Conservation (phyloP, 75 land plant species). For the Pinus albicaulis region DNA sequence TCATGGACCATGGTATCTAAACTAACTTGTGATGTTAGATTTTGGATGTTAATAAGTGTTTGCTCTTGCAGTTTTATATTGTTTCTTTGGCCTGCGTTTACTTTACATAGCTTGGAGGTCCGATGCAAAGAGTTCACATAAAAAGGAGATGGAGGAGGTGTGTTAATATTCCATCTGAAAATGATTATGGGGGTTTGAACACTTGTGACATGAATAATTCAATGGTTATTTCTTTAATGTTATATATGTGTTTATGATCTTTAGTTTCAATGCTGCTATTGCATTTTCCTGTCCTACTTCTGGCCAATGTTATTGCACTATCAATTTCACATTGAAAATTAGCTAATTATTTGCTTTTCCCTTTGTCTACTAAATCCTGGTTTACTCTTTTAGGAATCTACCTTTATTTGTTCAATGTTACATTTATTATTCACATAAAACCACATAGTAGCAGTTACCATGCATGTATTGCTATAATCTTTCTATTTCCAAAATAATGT, state of each 20-base stretch:
- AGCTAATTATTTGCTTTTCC: neutral
- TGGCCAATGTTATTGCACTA: neutral
- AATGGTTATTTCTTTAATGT: neutral
- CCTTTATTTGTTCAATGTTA: neutral
- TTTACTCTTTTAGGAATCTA: neutral
- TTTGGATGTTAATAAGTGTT: slow-evolving; percentile 2
- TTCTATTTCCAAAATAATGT: neutral
- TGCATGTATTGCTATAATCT: neutral
- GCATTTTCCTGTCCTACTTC: neutral
- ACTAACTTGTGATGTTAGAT: neutral
- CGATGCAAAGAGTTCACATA: slow-evolving; percentile 62
- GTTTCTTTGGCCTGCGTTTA: slow-evolving; percentile 89
- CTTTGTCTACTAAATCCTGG: neutral
- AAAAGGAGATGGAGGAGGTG: slow-evolving; percentile 97
- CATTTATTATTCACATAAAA: neutral
- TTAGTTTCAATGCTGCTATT: neutral
- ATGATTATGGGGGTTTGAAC: neutral
- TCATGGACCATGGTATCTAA: neutral
- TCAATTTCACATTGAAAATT: neutral
- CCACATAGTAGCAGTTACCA: neutral
- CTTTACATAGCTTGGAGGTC: slow-evolving; percentile 98
- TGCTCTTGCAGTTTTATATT: slow-evolving; percentile 71
- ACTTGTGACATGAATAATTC: neutral
- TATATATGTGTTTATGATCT: neutral
- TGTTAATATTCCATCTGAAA: slow-evolving; percentile 1